Evolutionary conservation across 345 rosid species (phyloP), one percentile per base, ranked within the genome.

Genomic region (Linum lewisii): DNA sequence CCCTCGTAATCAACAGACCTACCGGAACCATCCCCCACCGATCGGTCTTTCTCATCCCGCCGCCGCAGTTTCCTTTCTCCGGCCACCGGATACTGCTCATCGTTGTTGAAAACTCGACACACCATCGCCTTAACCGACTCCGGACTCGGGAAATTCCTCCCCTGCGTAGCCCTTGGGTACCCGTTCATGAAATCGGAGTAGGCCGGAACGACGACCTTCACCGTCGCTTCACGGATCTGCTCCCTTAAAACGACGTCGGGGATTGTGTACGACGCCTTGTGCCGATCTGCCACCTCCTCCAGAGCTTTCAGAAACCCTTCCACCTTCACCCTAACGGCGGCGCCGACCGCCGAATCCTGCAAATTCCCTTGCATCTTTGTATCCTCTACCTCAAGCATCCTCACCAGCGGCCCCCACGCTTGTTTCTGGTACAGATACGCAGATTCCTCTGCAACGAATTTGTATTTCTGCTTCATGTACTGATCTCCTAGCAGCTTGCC

Each of bases 381-480:
- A 1, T 72, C 75, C 34, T 74, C 80, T 10, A 47, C 49, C 44
- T 74, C 80, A 24, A 78, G 66, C 36, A 78, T 23, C 21, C 77
- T 60, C 21, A 74, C 78, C 4, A 84, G 66, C 4, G 82, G 76
- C 8, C 69, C 72, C 87, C 87, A 80, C 0, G 79, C 76, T 37
- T 73, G 82, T 64, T 32, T 74, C 65, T 80, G 90, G 24, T 84
- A 82, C 74, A 72, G 9, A 63, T 82, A 82, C 16, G 85, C 90
- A 9, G 85, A 76, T 72, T 80, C 85, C 74, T 80, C 87, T 0
- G 90, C 83, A 6, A 66, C 68, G 24, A 61, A 22, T 72, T 82
- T 82, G 82, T 71, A 80, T 13, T 52, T 69, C 63, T 59, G 51
- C 56, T 69, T 82, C 75, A 78, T 42, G 69, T 69, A 69, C 57